Percentiles rank a stretch among this genome's conserved stretches.
phyloP scores from a whole-genome alignment of 352 stramenopile genomes.

The Phytophthora cajani region DNA sequence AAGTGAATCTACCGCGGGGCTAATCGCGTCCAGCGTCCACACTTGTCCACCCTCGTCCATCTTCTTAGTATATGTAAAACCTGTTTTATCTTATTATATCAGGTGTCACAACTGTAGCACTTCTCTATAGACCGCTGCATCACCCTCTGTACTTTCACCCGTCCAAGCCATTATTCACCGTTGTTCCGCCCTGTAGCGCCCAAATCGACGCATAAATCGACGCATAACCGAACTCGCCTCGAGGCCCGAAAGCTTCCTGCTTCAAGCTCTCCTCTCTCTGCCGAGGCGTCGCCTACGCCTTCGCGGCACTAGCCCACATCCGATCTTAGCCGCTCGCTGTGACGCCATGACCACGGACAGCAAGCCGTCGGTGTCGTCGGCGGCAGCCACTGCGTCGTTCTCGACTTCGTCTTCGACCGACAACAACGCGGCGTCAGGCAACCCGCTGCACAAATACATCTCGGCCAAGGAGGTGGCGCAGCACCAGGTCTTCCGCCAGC shows the following conservation, averaged over 20 bases:
- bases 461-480: conserved; percentile 74
- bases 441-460: conserved; percentile 62
- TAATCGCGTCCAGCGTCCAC: background rate
- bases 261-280: conserved; percentile 34
- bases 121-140: background rate
- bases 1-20: conserved; percentile 6
- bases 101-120: background rate
- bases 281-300: conserved; percentile 28
- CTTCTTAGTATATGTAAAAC: background rate
- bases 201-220: conserved; percentile 5
- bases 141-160: conserved; percentile 6
- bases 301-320: conserved; percentile 1
- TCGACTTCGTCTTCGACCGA: conserved; percentile 2
- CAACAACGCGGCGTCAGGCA: conserved; percentile 11
- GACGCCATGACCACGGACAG: conserved; percentile 41
- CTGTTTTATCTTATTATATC: background rate
- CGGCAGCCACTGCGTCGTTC: conserved; percentile 11
- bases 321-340: conserved; percentile 11
- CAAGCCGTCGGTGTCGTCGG: conserved; percentile 27
- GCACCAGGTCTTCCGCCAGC: conserved; percentile 42
- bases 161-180: conserved; percentile 2
- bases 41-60: conserved; percentile 6
- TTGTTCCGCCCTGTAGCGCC: conserved; percentile 25
- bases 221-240: conserved; percentile 24
- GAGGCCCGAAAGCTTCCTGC: conserved; percentile 21